Evolutionary conservation across 176 grass and related monocot genomes (phyloP).

Genomic region (Zea luxurians): DNA sequence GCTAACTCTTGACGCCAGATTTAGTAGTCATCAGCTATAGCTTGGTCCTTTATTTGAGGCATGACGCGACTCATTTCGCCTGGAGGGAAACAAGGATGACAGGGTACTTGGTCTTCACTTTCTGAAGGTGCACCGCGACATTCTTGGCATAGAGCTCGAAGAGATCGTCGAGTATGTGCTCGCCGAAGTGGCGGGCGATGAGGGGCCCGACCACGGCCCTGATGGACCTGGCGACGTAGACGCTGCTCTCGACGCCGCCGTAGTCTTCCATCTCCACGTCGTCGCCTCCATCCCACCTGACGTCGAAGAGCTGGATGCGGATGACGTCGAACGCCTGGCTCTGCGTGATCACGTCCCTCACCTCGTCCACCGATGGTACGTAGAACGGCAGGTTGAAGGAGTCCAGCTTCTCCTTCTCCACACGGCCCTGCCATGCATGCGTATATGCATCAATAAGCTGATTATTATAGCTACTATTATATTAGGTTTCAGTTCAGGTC

Average conservation of each 20-base stretch:
- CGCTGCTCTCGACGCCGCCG: conserved; percentile 33
- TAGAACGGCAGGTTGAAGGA: conserved; percentile 26
- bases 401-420: no score
- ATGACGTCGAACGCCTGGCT: conserved; percentile 47
- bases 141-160: conserved; percentile 43
- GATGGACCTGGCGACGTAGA: conserved; percentile 36
- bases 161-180: conserved; percentile 45
- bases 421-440: neutral
- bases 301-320: conserved; percentile 42
- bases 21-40: neutral
- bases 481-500: no score
- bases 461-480: no score
- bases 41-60: neutral
- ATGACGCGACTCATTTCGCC: neutral
- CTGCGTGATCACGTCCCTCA: conserved; percentile 22
- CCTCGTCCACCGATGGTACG: conserved; percentile 57
- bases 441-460: neutral
- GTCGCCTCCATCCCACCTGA: conserved; percentile 43
- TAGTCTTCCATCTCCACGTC: neutral
- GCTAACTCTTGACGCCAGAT: neutral
- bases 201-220: conserved; percentile 42
- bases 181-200: conserved; percentile 39
- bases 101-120: conserved; percentile 40
- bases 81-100: conserved; percentile 47
- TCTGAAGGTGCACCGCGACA: neutral